Base-by-base conservation (phyloP, 2,329 filamentous ascomycete genomes). In the Trichoderma lentiforme region DNA sequence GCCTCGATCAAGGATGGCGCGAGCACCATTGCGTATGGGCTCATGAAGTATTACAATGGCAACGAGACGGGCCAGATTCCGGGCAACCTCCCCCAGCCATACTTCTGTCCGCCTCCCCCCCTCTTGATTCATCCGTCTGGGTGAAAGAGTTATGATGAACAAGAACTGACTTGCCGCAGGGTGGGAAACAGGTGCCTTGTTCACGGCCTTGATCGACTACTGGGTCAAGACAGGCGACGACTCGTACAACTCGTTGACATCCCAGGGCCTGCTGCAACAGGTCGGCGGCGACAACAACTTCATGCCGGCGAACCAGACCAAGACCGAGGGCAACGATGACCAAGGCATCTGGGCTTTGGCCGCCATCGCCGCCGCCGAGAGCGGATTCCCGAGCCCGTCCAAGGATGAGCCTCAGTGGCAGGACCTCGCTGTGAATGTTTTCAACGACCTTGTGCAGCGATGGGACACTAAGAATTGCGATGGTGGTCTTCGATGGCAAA, bases 401-500 rank as follows among this genome's bases (percentile, higher is more conserved):
- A 89, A 24, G n/a, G 58, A 26, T 9, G 6, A 15, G 70, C 89
- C 90, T 0, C 88, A 90, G 72, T 95, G 92, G 92, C 84, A 94
- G 15, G 88, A 89, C 6, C 85, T 95, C 63, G 91, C 88, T 1
- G 90, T 92, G 78, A 91, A 90, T 2, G 90, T 92, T 0, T 94
- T 94, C 79, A 75, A 80, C 0, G 39, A 68, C 7, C 36, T 47
- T 9, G 47, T 34, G 53, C 6, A 2, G 15, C 43, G 39, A 60
- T 72, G 68, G 64, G 71, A 74, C n/a, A 86, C 85, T 2, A 79
- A 83, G 0, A 84, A 83, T 3, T 95, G 93, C 80, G 84, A 83
- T 67, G 93, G 93, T 67, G 93, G 93, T 8, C 80, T 96, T 73
- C 88, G 90, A 75, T 95, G 93, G 93, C 92, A 95, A 82, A 90